phyloP scores from a whole-genome alignment of 169 alveolate genomes.

The Ichthyophthirius multifiliis region DNA sequence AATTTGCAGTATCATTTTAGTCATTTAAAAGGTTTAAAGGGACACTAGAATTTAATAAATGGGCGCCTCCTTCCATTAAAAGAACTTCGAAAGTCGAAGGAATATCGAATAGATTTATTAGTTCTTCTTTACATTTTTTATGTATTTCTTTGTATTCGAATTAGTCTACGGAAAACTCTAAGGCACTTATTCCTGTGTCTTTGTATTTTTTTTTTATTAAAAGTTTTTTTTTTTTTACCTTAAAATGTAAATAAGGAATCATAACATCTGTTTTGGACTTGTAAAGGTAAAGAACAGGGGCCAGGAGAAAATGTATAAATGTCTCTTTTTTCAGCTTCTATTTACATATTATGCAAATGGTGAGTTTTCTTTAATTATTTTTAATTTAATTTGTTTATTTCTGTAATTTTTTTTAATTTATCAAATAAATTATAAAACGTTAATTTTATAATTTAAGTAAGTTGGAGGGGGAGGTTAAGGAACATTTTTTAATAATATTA shows the following conservation, averaged over 20 bases:
- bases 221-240: neutral
- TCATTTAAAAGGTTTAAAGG: conserved; percentile 55
- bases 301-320: conserved; percentile 10
- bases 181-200: neutral
- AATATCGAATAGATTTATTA: conserved; percentile 39
- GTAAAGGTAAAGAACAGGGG: conserved; percentile 8
- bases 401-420: too few species aligned
- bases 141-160: neutral
- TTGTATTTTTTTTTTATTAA: neutral
- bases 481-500: too few species aligned
- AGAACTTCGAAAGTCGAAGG: conserved; percentile 38
- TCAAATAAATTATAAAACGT: too few species aligned
- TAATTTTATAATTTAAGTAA: too few species aligned
- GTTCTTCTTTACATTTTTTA: conserved; percentile 25
- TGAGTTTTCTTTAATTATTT: too few species aligned
- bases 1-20: conserved; percentile 44
- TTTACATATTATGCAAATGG: conserved; percentile 5
- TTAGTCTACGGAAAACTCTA: neutral
- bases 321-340: conserved; percentile 3
- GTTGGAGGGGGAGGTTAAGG: too few species aligned
- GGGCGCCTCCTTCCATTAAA: conserved; percentile 70
- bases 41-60: conserved; percentile 58
- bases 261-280: neutral
- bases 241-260: neutral
- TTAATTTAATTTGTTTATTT: too few species aligned